phyloP scores from a whole-genome alignment of 2,329 filamentous ascomycete genomes.

The Cercospora sojina region DNA sequence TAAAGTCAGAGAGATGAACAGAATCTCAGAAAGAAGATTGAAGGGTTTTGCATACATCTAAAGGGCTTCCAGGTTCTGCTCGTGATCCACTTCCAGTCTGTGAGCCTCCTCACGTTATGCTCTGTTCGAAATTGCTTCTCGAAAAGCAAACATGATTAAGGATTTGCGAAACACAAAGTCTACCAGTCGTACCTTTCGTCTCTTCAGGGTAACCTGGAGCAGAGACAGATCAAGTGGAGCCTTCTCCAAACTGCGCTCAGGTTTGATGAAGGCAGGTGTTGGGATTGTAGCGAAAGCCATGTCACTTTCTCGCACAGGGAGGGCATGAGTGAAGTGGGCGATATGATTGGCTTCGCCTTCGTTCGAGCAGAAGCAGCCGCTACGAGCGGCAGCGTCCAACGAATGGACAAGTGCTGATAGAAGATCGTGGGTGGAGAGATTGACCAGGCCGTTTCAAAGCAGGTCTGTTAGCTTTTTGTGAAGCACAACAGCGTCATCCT shows the following conservation, averaged over 20 bases:
- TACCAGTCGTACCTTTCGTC: not conserved
- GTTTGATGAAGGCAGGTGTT: not conserved
- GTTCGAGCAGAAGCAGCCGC: not conserved
- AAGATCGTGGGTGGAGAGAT: not conserved
- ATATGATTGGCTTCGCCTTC: not conserved
- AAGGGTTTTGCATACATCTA: not conserved
- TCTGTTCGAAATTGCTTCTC: not conserved
- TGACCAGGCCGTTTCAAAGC: not conserved
- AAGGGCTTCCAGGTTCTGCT: not conserved
- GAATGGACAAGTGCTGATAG: not conserved
- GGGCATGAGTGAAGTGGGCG: not conserved
- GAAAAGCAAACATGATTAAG: not conserved
- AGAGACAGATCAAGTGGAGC: not conserved
- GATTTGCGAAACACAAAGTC: not conserved
- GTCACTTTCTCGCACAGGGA: not conserved
- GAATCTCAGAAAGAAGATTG: not conserved
- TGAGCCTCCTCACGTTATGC: not conserved
- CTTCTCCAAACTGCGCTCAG: not conserved
- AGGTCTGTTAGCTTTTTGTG: not conserved
- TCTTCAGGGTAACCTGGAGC: not conserved
- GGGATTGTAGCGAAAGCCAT: not conserved
- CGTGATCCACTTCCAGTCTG: not conserved
- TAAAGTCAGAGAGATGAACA: not conserved
- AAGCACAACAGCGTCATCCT: not conserved
- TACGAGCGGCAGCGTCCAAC: not conserved